Conservation (phyloP, 2,329 filamentous ascomycete genomes). For the Fusarium secorum region DNA sequence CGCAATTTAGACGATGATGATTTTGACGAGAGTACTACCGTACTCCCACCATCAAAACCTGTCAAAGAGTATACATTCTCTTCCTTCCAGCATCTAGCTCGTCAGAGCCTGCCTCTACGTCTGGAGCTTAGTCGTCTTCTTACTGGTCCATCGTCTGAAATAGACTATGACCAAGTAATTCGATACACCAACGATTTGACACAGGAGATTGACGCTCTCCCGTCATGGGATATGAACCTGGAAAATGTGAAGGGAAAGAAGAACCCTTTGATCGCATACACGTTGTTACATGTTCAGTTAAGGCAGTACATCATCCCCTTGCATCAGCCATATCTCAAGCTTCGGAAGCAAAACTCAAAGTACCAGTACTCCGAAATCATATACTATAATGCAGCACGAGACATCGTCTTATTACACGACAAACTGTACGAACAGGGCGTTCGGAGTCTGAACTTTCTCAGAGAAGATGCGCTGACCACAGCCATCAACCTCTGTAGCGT, state of each 20-base stretch:
- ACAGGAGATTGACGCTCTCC: constrained; percentile 66
- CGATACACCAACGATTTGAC: constrained; percentile 68
- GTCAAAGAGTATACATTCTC: constrained; percentile 64
- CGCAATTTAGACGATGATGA: constrained; percentile 66
- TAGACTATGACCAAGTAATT: constrained; percentile 69
- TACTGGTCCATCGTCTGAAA: constrained; percentile 61
- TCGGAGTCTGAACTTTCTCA: constrained; percentile 65
- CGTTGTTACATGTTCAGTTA: constrained; percentile 67
- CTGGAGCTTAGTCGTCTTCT: constrained; percentile 65
- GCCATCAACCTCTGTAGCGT: constrained; percentile 69
- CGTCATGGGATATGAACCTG: constrained; percentile 59
- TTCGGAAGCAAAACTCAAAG: constrained; percentile 66
- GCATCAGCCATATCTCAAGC: constrained; percentile 67
- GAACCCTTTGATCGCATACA: constrained; percentile 66
- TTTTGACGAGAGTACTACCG: constrained; percentile 61
- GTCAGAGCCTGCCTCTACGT: constrained; percentile 63
- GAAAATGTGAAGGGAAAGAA: constrained; percentile 53
- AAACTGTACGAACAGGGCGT: constrained; percentile 67
- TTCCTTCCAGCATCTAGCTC: constrained; percentile 65
- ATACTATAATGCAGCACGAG: constrained; percentile 68
- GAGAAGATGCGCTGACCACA: constrained; percentile 66
- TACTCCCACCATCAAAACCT: constrained; percentile 60
- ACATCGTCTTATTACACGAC: constrained; percentile 69
- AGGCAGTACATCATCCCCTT: constrained; percentile 69
- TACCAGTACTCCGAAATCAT: constrained; percentile 70